Evolutionary conservation across 768 basidiomycete genomes (phyloP).

Genomic region (Termitomyces sp.): DNA sequence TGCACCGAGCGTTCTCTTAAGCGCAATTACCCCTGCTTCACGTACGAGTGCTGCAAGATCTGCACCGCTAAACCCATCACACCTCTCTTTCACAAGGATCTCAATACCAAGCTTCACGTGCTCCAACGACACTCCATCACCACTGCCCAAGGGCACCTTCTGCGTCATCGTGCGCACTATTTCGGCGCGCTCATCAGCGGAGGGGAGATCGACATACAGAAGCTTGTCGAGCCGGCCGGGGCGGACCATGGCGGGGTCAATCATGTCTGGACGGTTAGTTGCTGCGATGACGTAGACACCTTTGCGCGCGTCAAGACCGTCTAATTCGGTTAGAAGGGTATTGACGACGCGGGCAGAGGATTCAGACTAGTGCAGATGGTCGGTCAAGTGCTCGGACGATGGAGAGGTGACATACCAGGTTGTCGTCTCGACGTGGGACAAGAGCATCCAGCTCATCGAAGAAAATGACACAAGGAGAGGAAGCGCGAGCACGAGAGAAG

Average conservation of each 20-base stretch:
- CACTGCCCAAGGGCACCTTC: slow-evolving; percentile 56
- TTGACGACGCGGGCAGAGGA: slow-evolving; percentile 92
- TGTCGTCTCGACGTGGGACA: slow-evolving; percentile 87
- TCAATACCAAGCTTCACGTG: slow-evolving; percentile 25
- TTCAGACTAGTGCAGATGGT: slow-evolving; percentile 57
- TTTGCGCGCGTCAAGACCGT: slow-evolving; percentile 83
- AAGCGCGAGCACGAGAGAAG: slow-evolving; percentile 89
- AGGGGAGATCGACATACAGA: slow-evolving; percentile 87
- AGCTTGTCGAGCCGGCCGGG: slow-evolving; percentile 93
- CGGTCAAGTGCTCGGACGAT: neutral
- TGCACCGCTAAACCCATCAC: slow-evolving; percentile 90
- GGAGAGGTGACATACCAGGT: slow-evolving; percentile 48
- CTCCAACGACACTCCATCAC: slow-evolving; percentile 6
- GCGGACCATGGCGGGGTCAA: slow-evolving; percentile 97
- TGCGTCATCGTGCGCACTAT: slow-evolving; percentile 74
- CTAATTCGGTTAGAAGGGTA: slow-evolving; percentile 89
- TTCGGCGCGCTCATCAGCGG: slow-evolving; percentile 67
- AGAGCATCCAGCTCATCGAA: slow-evolving; percentile 94
- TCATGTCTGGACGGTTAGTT: slow-evolving; percentile 95
- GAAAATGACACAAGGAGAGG: slow-evolving; percentile 91
- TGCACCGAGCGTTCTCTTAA: slow-evolving; percentile 62
- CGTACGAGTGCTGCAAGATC: slow-evolving; percentile 85
- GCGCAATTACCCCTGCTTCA: slow-evolving; percentile 84
- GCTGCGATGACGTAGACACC: slow-evolving; percentile 92
- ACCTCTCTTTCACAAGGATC: slow-evolving; percentile 49